A percentile compares a stretch with the other conserved stretches of the same genome.
Conservation (phyloP, 1,139 yeast species). For the Taphrina pruni region DNA sequence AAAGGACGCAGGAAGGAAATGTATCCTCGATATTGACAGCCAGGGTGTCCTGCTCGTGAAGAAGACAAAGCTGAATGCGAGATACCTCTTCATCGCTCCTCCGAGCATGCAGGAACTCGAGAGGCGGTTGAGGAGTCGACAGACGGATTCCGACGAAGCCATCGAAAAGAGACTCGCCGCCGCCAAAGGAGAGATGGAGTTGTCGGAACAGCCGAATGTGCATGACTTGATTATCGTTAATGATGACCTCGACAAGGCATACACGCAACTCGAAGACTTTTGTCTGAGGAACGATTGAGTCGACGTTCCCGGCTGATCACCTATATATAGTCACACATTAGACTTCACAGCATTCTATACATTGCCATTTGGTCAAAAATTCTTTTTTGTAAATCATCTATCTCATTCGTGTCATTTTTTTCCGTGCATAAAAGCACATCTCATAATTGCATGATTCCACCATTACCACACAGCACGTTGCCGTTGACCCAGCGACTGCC, state of each 20-base stretch:
- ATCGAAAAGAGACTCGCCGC: slow-evolving; percentile 81
- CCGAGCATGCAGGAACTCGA: slow-evolving; percentile 82
- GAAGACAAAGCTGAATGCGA: slow-evolving; percentile 77
- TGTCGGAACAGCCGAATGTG: slow-evolving; percentile 81
- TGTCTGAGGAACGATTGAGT: slow-evolving; percentile 56
- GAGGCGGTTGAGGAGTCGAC: slow-evolving; percentile 79
- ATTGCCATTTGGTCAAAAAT: background rate
- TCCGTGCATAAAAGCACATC: background rate
- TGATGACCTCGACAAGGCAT: slow-evolving; percentile 89
- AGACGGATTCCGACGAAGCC: slow-evolving; percentile 90
- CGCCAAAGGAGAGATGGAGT: slow-evolving; percentile 86
- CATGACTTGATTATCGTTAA: slow-evolving; percentile 89
- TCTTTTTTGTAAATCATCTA: background rate
- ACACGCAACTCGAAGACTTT: slow-evolving; percentile 75
- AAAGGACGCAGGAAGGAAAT: slow-evolving; percentile 59
- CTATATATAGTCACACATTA: background rate
- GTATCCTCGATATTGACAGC: slow-evolving; percentile 97
- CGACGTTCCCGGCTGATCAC: background rate
- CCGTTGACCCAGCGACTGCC: slow-evolving; percentile 38
- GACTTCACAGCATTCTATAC: background rate
- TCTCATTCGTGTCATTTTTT: background rate
- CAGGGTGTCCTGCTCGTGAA: slow-evolving; percentile 96
- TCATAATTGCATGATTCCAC: slow-evolving; percentile 34
- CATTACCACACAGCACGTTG: slow-evolving; percentile 29
- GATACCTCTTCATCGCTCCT: slow-evolving; percentile 86